Evolutionary conservation across 2,329 filamentous ascomycete species (phyloP).

Genomic region (Neonectria neomacrospora): DNA sequence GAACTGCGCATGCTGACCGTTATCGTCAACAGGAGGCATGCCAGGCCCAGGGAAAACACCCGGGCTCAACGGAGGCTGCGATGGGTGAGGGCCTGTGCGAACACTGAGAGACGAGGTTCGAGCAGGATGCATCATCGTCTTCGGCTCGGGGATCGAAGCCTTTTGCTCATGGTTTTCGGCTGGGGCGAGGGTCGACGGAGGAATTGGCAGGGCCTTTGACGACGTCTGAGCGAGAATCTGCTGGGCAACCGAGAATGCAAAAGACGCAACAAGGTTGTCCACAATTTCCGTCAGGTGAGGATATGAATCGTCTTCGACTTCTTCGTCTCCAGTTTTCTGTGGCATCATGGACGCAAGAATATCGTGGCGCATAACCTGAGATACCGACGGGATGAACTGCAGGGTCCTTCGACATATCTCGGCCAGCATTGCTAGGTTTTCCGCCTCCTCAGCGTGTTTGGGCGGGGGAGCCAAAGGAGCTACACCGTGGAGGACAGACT

Average conservation of each 20-base stretch:
- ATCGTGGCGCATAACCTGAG: slow-evolving; percentile 83
- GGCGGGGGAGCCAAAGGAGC: slow-evolving; percentile 62
- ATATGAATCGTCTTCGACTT: slow-evolving; percentile 46
- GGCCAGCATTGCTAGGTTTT: slow-evolving; percentile 82
- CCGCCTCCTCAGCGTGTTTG: slow-evolving; percentile 68
- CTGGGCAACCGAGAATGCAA: slow-evolving; percentile 79
- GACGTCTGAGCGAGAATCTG: slow-evolving; percentile 82
- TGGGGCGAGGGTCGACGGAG: slow-evolving; percentile 64
- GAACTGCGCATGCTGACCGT: slow-evolving; percentile 59
- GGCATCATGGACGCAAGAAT: slow-evolving; percentile 70
- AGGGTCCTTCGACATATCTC: slow-evolving; percentile 86
- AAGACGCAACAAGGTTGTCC: slow-evolving; percentile 81
- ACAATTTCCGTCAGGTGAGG: slow-evolving; percentile 63
- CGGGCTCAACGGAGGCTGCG: slow-evolving; percentile 59
- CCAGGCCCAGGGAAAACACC: slow-evolving; percentile 63
- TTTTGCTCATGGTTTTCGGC: slow-evolving; percentile 68
- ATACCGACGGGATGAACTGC: slow-evolving; percentile 84
- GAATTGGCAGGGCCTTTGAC: slow-evolving; percentile 74
- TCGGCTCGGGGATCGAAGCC: slow-evolving; percentile 71
- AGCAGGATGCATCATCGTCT: slow-evolving; percentile 76
- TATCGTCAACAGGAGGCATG: slow-evolving; percentile 53
- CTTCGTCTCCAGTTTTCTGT: slow-evolving; percentile 51
- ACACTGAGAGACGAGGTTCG: slow-evolving; percentile 70
- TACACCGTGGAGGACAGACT: slow-evolving; percentile 66
- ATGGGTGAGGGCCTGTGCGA: slow-evolving; percentile 50